A percentile compares a stretch with the other conserved stretches of the same genome.
Conservation (phyloP, 192 early-diverging fungal genomes). For the Paraglomus brasilianum region DNA sequence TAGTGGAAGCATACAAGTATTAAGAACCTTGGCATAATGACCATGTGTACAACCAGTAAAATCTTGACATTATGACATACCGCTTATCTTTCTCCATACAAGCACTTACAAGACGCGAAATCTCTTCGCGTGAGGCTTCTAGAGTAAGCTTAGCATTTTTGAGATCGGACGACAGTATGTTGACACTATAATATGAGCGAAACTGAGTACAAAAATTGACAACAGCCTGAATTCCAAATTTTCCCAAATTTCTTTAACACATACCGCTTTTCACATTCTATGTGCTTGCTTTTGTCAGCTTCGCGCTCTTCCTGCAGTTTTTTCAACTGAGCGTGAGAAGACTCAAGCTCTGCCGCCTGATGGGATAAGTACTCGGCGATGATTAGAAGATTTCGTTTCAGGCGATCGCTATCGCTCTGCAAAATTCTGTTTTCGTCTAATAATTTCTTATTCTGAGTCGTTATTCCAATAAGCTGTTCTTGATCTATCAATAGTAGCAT, state of each 20-base stretch:
- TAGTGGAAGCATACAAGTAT: not conserved
- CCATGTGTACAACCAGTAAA: not conserved
- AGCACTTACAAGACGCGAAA: not conserved
- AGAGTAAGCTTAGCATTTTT: not conserved
- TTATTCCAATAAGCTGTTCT: not conserved
- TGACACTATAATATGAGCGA: slow-evolving; percentile 20
- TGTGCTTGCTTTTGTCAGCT: no score
- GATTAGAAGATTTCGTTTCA: no score
- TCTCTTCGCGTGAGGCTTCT: not conserved
- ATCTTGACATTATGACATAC: not conserved
- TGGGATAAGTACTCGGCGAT: no score
- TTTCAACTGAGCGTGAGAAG: no score
- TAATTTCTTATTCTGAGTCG: not conserved
- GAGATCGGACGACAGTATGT: not conserved
- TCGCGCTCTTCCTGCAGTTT: no score
- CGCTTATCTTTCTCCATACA: slow-evolving; percentile 22
- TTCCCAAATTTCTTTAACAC: no score
- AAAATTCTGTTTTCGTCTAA: slow-evolving; percentile 1
- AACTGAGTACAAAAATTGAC: no score
- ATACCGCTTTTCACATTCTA: no score
- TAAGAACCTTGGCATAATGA: not conserved
- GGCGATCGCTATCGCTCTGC: no score
- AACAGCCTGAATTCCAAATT: no score
- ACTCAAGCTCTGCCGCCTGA: no score
- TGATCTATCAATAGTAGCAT: not conserved